Conservation (phyloP, 345 rosid genomes). For the Populus davidiana region DNA sequence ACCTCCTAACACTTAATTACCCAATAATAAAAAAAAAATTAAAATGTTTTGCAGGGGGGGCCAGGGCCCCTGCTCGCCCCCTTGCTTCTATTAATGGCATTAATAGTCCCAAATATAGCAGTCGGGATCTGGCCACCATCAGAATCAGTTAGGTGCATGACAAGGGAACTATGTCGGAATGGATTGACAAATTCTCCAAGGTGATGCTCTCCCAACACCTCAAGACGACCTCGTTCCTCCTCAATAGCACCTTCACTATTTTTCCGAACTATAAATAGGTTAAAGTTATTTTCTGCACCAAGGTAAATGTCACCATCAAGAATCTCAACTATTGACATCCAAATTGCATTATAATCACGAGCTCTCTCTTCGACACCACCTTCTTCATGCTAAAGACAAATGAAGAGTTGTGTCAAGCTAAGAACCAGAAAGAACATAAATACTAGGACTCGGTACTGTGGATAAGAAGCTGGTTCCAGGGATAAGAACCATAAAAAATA, state of each 20-base stretch:
- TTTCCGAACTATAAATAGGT: constrained; percentile 75
- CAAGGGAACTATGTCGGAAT: constrained; percentile 92
- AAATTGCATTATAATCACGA: constrained; percentile 79
- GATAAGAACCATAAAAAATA: no score
- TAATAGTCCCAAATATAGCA: constrained; percentile 69
- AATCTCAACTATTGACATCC: constrained; percentile 95
- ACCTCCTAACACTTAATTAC: no score
- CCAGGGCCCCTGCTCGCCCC: no score
- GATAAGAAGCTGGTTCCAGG: no score
- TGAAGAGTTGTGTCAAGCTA: neutral
- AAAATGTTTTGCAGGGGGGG: no score
- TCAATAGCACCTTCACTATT: constrained; percentile 89
- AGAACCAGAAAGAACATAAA: neutral
- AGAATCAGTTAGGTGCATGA: constrained; percentile 86
- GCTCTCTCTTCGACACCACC: constrained; percentile 90
- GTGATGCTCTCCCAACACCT: constrained; percentile 91
- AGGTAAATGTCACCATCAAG: constrained; percentile 81
- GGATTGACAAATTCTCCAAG: constrained; percentile 85
- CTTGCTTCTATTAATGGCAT: no score
- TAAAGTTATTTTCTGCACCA: constrained; percentile 80
- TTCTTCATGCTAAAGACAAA: constrained; percentile 68
- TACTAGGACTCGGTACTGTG: neutral
- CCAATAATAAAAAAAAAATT: no score
- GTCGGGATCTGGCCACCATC: constrained; percentile 89
- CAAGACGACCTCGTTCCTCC: constrained; percentile 78